phyloP scores from a whole-genome alignment of 306 rosid genomes.

The Acacia confusa region DNA sequence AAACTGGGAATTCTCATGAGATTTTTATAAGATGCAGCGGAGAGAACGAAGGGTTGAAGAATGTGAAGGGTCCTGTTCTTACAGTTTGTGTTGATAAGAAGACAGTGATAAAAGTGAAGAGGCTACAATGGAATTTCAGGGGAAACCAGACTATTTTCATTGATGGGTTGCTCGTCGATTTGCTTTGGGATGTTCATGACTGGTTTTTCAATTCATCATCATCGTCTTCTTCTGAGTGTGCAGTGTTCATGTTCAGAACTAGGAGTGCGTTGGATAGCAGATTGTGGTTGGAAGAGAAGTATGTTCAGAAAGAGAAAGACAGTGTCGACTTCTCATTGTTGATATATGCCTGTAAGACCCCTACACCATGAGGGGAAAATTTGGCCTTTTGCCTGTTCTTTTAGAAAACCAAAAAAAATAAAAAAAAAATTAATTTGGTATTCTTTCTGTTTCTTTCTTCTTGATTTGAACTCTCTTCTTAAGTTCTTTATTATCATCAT shows the following conservation, averaged over 20 bases:
- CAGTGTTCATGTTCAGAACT: slow-evolving; percentile 89
- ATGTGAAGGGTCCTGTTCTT: slow-evolving; percentile 43
- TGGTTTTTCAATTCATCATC: slow-evolving; percentile 71
- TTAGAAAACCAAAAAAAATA: neutral
- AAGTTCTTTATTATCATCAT: slow-evolving; percentile 27
- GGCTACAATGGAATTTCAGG: slow-evolving; percentile 91
- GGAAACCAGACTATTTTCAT: slow-evolving; percentile 90
- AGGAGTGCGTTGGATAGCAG: slow-evolving; percentile 89
- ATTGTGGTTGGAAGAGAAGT: slow-evolving; percentile 83
- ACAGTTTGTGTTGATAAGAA: slow-evolving; percentile 72
- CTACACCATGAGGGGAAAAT: slow-evolving; percentile 40
- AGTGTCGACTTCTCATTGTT: slow-evolving; percentile 73
- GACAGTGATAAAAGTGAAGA: slow-evolving; percentile 83
- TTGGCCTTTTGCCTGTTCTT: neutral
- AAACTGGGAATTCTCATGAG: slow-evolving; percentile 66
- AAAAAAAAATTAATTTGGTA: neutral
- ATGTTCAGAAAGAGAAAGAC: slow-evolving; percentile 56
- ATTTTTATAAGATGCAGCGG: slow-evolving; percentile 62
- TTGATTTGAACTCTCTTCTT: neutral
- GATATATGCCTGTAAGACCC: slow-evolving; percentile 88
- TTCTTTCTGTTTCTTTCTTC: slow-evolving; percentile 6
- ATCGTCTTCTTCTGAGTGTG: slow-evolving; percentile 60
- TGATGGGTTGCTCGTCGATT: slow-evolving; percentile 87
- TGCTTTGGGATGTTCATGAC: slow-evolving; percentile 97
- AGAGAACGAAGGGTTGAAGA: slow-evolving; percentile 50